Conservation (phyloP, 768 basidiomycete species). For the Lentinula guzmanii region DNA sequence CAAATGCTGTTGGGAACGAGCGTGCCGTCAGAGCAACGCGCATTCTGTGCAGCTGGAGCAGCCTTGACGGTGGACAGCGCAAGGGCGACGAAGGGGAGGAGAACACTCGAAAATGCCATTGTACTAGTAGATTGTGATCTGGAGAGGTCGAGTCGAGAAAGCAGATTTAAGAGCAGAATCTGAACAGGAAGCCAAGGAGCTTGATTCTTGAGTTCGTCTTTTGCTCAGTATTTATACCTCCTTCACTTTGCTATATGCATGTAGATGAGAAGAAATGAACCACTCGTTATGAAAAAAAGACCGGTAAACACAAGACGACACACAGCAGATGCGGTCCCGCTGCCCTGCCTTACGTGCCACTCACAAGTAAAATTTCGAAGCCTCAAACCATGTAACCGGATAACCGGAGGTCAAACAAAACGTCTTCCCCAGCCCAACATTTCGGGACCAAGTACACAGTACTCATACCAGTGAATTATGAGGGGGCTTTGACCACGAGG, state of each 20-base stretch:
- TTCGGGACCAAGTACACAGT: too few relatives aligned
- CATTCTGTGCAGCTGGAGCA: not conserved
- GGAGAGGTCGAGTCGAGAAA: conserved; percentile 7
- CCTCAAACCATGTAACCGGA: not conserved
- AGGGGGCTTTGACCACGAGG: not conserved
- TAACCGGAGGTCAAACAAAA: not conserved
- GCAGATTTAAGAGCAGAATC: not conserved
- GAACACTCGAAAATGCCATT: not conserved
- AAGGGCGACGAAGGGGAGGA: not conserved
- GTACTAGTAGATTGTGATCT: conserved; percentile 9
- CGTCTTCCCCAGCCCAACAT: too few relatives aligned
- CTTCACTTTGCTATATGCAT: not conserved
- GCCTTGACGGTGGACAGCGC: not conserved
- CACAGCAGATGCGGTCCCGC: not conserved
- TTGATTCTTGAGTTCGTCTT: not conserved
- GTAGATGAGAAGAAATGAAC: not conserved
- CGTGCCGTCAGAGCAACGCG: conserved; percentile 1
- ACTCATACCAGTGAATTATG: too few relatives aligned
- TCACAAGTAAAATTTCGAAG: not conserved
- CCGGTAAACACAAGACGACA: not conserved
- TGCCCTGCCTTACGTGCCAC: not conserved
- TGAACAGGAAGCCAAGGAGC: not conserved
- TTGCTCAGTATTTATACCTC: not conserved
- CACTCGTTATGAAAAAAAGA: not conserved
- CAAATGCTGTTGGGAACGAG: not conserved